Percentiles rank a stretch among this genome's conserved stretches.
Evolutionary conservation across 1,139 yeast genomes (phyloP).

Genomic region (Scheffersomyces titani): DNA sequence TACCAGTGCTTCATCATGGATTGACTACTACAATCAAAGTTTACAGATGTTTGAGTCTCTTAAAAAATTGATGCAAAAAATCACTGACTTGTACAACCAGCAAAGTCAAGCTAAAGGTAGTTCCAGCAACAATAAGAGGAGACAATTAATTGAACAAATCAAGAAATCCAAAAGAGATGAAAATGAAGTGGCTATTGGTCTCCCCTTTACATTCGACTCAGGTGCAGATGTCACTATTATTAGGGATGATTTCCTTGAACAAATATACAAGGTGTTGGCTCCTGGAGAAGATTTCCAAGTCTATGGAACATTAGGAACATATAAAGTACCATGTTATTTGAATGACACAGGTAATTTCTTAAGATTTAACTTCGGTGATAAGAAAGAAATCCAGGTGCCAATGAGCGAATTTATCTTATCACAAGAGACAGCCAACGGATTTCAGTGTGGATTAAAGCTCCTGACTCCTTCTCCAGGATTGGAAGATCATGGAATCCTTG

Average conservation of each 20-base stretch:
- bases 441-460: conserved; percentile 17
- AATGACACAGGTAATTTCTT: conserved; percentile 23
- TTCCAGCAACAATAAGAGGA: not conserved
- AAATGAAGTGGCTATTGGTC: not conserved
- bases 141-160: not conserved
- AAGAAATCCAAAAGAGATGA: not conserved
- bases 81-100: not conserved
- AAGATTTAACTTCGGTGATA: conserved; percentile 27
- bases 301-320: not conserved
- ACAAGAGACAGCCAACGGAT: conserved; percentile 9
- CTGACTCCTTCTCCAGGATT: conserved; percentile 7
- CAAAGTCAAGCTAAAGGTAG: not conserved
- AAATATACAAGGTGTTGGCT: not conserved
- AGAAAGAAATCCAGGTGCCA: conserved; percentile 25
- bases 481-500: conserved; percentile 21
- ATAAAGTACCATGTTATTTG: conserved; percentile 24
- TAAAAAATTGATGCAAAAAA: not conserved
- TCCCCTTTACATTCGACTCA: not conserved
- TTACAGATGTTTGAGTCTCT: not conserved
- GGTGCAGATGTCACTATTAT: not conserved
- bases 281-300: not conserved
- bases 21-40: not conserved
- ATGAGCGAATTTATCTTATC: conserved; percentile 21
- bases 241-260: not conserved
- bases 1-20: not conserved